phyloP scores from a whole-genome alignment of 1,284 basidiomycete genomes.

The Malassezia sp. region DNA sequence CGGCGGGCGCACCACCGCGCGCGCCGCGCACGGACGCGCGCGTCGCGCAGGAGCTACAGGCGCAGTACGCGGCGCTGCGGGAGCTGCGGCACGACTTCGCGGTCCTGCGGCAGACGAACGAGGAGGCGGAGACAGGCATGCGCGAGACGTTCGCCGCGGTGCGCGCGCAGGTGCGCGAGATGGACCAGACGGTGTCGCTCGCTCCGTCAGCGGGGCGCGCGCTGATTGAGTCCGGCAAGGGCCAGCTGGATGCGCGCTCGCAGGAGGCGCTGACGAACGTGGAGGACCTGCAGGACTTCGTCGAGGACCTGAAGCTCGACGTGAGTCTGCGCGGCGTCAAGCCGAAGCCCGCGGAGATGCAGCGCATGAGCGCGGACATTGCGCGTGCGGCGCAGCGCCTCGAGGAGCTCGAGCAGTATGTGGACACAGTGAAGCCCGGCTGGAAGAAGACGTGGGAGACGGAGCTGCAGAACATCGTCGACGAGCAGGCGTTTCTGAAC shows the following conservation, averaged over 20 bases:
- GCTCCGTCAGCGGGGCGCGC: constrained; percentile 74
- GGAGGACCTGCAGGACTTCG: constrained; percentile 82
- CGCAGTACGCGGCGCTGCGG: constrained; percentile 87
- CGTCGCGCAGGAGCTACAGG: constrained; percentile 59
- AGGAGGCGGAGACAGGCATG: constrained; percentile 79
- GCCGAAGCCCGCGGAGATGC: constrained; percentile 65
- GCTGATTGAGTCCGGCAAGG: constrained; percentile 82
- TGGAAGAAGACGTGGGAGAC: constrained; percentile 99
- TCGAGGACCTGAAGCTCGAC: constrained; percentile 82
- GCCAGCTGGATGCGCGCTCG: constrained; percentile 72
- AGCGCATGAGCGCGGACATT: constrained; percentile 64
- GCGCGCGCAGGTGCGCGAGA: constrained; percentile 65
- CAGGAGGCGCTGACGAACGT: constrained; percentile 83
- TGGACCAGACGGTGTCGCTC: constrained; percentile 56
- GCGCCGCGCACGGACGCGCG: constrained; percentile 9
- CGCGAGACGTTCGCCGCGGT: constrained; percentile 69
- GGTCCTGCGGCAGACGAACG: constrained; percentile 83
- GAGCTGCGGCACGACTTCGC: constrained; percentile 83
- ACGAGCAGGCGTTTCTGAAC: constrained; percentile 84
- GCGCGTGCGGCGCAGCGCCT: constrained; percentile 61
- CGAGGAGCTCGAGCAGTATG: constrained; percentile 67
- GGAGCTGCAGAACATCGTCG: constrained; percentile 88
- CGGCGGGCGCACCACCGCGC: background rate
- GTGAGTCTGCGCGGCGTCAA: constrained; percentile 78
- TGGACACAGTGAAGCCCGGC: constrained; percentile 79